A percentile compares a stretch with the other conserved stretches of the same genome.
Conservation (phyloP, 179 eudicot species). For the Corrigiola litoralis region DNA sequence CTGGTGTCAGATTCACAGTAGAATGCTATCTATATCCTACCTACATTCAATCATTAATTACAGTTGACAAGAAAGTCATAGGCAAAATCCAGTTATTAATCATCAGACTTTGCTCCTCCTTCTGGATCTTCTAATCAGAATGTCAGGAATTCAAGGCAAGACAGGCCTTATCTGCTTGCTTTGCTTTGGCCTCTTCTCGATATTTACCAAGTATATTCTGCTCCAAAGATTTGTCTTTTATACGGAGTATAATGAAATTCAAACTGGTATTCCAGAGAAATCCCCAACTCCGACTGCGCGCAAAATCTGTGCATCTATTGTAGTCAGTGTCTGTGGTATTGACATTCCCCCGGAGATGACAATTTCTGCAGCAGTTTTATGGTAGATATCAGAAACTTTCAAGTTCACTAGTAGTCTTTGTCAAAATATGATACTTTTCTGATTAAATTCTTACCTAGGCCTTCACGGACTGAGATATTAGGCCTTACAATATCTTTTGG, state of each 20-base stretch:
- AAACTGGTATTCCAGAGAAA: slow-evolving; percentile 35
- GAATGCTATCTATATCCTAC: background rate
- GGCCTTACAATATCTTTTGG: slow-evolving; percentile 69
- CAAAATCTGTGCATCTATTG: slow-evolving; percentile 36
- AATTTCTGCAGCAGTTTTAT: slow-evolving; percentile 58
- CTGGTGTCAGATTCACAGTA: too few relatives aligned
- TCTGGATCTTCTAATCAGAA: background rate
- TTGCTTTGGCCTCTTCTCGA: background rate
- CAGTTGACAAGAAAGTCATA: slow-evolving; percentile 4
- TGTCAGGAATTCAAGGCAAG: slow-evolving; percentile 2
- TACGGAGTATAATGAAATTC: background rate
- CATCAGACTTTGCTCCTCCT: background rate
- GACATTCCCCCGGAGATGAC: slow-evolving; percentile 79
- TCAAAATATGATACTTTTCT: too few relatives aligned
- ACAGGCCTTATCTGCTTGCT: background rate
- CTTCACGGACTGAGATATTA: slow-evolving; percentile 74
- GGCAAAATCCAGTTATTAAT: background rate
- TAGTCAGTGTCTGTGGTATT: slow-evolving; percentile 56
- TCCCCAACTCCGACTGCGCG: slow-evolving; percentile 30
- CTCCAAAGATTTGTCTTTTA: background rate
- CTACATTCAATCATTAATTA: slow-evolving; percentile 11
- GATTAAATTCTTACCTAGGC: slow-evolving; percentile 47
- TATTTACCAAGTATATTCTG: background rate
- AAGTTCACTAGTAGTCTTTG: too few relatives aligned
- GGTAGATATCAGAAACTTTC: too few relatives aligned